These are phyloP conservation scores for Phallus indusiatus DNA, from an alignment of 768 basidiomycete genomes.

Conservation along the genomic window DNA sequence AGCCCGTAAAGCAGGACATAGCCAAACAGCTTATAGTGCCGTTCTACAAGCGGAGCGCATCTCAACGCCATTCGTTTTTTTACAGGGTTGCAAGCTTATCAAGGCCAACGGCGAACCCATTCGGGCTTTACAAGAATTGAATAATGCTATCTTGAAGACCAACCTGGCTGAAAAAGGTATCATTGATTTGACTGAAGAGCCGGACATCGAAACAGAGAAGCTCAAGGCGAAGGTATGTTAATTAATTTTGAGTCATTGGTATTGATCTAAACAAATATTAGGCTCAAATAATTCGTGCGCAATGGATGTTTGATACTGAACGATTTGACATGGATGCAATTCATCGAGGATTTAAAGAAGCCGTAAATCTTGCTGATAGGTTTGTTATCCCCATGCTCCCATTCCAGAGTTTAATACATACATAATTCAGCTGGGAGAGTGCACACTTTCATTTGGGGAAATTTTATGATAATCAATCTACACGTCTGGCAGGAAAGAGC, in stretches of 20 bases:
- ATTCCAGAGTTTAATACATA: neutral
- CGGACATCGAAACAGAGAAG: constrained; percentile 35
- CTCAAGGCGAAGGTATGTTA: constrained; percentile 63
- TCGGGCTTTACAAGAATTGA: constrained; percentile 79
- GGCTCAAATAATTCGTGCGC: constrained; percentile 74
- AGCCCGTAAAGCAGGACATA: constrained; percentile 89
- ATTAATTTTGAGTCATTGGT: neutral
- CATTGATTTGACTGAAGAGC: constrained; percentile 50
- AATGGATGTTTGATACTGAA: constrained; percentile 90
- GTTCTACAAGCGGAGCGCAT: constrained; percentile 79
- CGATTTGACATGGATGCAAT: constrained; percentile 63
- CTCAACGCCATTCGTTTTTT: constrained; percentile 65
- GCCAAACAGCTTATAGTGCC: constrained; percentile 95
- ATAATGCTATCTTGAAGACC: constrained; percentile 41
- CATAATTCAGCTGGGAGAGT: constrained; percentile 60
- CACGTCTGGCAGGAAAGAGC: constrained; percentile 3
- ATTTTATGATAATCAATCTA: constrained; percentile 72
- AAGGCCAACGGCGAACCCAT: constrained; percentile 71
- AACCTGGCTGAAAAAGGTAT: constrained; percentile 21
- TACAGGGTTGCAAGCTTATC: constrained; percentile 84
- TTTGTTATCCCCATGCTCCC: constrained; percentile 13
- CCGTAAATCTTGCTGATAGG: constrained; percentile 24
- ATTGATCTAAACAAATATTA: constrained; percentile 20
- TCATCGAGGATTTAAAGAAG: constrained; percentile 35
- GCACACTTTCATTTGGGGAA: constrained; percentile 79